A percentile compares a stretch with the other conserved stretches of the same genome.
phyloP scores from a whole-genome alignment of 106 monocot species.

The Ottelia alismoides region DNA sequence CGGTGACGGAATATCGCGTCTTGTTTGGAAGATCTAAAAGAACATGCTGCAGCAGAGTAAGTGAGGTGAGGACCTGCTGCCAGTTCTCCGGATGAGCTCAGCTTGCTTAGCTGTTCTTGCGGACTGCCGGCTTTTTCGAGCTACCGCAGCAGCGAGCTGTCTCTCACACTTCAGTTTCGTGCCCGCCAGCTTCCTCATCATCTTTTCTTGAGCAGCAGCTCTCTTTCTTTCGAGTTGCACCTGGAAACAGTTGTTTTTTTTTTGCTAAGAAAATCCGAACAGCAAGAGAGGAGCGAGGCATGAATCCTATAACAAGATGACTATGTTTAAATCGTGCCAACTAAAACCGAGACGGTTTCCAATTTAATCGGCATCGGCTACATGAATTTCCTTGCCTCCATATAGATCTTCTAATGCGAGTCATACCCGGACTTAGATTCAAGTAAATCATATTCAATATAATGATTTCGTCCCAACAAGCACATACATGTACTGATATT shows the following conservation, averaged over 20 bases:
- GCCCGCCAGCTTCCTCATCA: slow-evolving; percentile 22
- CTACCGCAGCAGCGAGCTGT: slow-evolving; percentile 42
- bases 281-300: background rate
- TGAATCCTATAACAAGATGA: background rate
- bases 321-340: background rate
- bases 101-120: slow-evolving; percentile 29
- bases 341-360: too few species aligned
- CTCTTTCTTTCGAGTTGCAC: slow-evolving; percentile 40
- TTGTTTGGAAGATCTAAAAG: slow-evolving; percentile 8
- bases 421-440: background rate
- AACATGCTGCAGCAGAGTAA: slow-evolving; percentile 49
- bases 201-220: slow-evolving; percentile 36
- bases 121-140: slow-evolving; percentile 28
- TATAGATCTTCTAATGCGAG: background rate
- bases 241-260: slow-evolving; percentile 15
- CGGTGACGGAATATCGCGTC: too few species aligned
- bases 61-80: slow-evolving; percentile 22
- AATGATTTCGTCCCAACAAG: background rate
- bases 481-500: background rate
- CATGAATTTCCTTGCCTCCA: background rate
- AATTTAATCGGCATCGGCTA: too few species aligned
- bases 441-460: background rate
- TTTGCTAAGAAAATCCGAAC: background rate
- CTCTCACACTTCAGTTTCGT: slow-evolving; percentile 25
- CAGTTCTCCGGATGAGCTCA: slow-evolving; percentile 35